Evolutionary conservation across 2,329 filamentous ascomycete species (phyloP), one percentile per base, ranked within the genome.

Genomic region (Blumeriella jaapii): DNA sequence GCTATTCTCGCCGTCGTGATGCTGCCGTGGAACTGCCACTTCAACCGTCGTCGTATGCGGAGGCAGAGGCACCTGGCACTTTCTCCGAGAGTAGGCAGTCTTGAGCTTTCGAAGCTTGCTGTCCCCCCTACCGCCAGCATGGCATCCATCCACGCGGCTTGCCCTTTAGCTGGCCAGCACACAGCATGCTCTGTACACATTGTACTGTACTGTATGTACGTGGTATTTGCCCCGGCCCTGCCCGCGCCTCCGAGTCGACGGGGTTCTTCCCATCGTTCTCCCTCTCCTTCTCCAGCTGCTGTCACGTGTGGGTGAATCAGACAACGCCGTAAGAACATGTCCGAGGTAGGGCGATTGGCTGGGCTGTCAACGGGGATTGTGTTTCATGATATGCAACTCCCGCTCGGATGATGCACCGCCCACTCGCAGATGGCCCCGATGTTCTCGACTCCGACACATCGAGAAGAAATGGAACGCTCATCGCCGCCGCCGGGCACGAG

Each of bases 21-120:
- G 44, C 38, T 44, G 48, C 35, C 27, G 50, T 52, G 44, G 29
- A 46, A 51, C 48, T 37, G 33, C 34, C 39, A 47, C 36, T 44
- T 40, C 38, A 38, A 38, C 38, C 27, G 30, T 30, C 29, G 19
- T 29, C 29, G n/a, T n/a, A n/a, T n/a, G n/a, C n/a, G n/a, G n/a
- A n/a, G 40, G 34, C 16, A 28, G 40, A 38, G 33, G 33, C 35
- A 42, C 41, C 41, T 30, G 20, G 39, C 29, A 47, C 40, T 36
- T 36, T 26, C 35, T 31, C 10, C 6, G 13, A 28, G 15, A 23
- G 14, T 17, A 18, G 25, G 19, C 13, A 24, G 19, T 18, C 25
- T 13, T 14, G 11, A 33, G n/a, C n/a, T n/a, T n/a, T n/a, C n/a
- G n/a, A n/a, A n/a, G 9, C 22, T 8, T 24, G 7, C 22, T 8